These are phyloP conservation scores for Pleurotus cornucopiae DNA, from an alignment of 768 basidiomycete species.

Conservation along the genomic window DNA sequence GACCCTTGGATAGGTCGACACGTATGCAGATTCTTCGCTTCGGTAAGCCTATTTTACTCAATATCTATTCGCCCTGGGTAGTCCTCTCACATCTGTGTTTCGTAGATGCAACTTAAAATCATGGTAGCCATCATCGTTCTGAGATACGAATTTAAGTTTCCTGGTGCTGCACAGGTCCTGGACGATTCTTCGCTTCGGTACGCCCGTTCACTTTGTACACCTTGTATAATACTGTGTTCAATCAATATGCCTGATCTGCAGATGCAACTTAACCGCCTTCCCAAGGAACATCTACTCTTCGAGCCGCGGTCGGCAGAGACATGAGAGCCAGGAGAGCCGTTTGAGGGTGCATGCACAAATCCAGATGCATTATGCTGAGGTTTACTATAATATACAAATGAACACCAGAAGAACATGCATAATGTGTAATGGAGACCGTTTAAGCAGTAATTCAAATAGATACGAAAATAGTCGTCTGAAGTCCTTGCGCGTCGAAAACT, in stretches of 20 bases:
- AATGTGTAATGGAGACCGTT: background rate
- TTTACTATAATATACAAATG: constrained; percentile 3
- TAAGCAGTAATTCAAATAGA: background rate
- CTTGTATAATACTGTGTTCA: too few species aligned
- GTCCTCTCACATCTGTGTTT: background rate
- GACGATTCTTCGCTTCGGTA: too few species aligned
- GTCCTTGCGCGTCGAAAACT: background rate
- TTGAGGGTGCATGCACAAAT: background rate
- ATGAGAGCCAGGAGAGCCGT: background rate
- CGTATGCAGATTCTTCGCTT: constrained; percentile 7
- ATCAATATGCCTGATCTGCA: too few species aligned
- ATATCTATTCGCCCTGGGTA: background rate
- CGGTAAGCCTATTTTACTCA: background rate
- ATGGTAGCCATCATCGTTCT: constrained; percentile 4
- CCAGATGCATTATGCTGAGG: background rate
- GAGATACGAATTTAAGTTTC: constrained; percentile 3
- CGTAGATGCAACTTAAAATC: constrained; percentile 8
- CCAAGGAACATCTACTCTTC: constrained; percentile 27
- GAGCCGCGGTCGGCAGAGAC: constrained; percentile 12
- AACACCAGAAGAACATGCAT: background rate
- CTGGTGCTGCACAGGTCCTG: background rate
- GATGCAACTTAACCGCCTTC: too few species aligned
- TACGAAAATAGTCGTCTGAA: background rate
- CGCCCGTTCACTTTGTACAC: too few species aligned
- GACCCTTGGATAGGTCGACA: background rate